Evolutionary conservation across 495 filamentous ascomycete species (phyloP).

Genomic region (Hypomontagnella submonticulosa): DNA sequence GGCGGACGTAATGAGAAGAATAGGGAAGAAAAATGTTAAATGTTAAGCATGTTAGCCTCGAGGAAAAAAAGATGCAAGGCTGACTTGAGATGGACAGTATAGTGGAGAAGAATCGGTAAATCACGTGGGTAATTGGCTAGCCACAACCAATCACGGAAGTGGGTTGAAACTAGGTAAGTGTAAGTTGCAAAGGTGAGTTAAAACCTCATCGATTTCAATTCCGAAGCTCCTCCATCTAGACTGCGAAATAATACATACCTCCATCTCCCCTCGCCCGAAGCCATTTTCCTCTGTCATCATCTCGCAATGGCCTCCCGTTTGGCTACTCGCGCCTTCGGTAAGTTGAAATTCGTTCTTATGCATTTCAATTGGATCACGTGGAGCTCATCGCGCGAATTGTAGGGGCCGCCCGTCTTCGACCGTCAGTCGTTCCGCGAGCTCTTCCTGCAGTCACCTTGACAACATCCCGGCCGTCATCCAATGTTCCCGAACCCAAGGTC

Average conservation of each 20-base stretch:
- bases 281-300: slow-evolving; percentile 46
- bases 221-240: slow-evolving; percentile 51
- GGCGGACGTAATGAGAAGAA: slow-evolving; percentile 3
- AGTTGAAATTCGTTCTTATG: slow-evolving; percentile 50
- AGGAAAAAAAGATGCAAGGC: slow-evolving; percentile 40
- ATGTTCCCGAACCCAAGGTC: slow-evolving; percentile 87
- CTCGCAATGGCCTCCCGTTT: slow-evolving; percentile 94
- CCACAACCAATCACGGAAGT: slow-evolving; percentile 47
- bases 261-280: slow-evolving; percentile 53
- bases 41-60: slow-evolving; percentile 35
- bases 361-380: slow-evolving; percentile 25
- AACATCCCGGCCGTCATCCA: slow-evolving; percentile 74
- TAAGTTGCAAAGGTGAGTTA: slow-evolving; percentile 51
- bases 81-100: slow-evolving; percentile 26
- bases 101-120: slow-evolving; percentile 32
- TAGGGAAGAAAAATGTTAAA: slow-evolving; percentile 28
- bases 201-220: slow-evolving; percentile 60
- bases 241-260: slow-evolving; percentile 46
- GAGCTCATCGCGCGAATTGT: slow-evolving; percentile 43
- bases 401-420: slow-evolving; percentile 92
- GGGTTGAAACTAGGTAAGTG: slow-evolving; percentile 23
- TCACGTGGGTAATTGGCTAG: slow-evolving; percentile 47
- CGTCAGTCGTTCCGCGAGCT: slow-evolving; percentile 72
- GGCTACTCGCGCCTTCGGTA: slow-evolving; percentile 91
- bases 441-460: slow-evolving; percentile 76